Conservation (phyloP, 2,329 filamentous ascomycete species). For the Colletotrichum sp. region DNA sequence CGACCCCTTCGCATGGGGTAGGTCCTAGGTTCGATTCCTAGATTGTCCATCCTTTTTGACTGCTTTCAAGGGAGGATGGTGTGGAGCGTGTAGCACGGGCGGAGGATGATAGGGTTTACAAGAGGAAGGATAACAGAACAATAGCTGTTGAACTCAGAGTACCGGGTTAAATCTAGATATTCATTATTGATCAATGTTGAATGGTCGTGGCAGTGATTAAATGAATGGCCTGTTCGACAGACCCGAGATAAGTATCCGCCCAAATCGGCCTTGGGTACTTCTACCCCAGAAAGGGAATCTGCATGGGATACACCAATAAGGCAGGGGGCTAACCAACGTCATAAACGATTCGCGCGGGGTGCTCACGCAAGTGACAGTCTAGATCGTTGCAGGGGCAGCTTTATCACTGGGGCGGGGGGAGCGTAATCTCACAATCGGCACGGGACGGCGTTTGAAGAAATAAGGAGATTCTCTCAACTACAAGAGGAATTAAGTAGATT, state of each 20-base stretch:
- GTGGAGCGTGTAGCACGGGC: not conserved
- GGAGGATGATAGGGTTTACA: not conserved
- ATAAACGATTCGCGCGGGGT: not conserved
- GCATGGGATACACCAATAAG: not conserved
- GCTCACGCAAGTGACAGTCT: not conserved
- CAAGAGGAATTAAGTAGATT: conserved; percentile 55
- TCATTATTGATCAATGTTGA: not conserved
- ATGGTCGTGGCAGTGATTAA: not conserved
- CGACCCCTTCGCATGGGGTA: not conserved
- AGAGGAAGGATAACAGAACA: not conserved
- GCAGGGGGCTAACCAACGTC: not conserved
- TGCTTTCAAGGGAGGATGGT: too few relatives aligned
- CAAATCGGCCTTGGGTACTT: not conserved
- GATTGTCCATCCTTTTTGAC: not conserved
- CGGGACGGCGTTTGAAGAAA: conserved; percentile 5
- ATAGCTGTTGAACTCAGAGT: not conserved
- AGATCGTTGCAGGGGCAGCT: not conserved
- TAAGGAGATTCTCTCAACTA: conserved; percentile 30
- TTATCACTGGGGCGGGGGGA: not conserved
- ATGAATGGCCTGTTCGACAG: not conserved
- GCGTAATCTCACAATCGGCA: not conserved
- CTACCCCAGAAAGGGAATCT: not conserved
- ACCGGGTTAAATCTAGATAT: not conserved
- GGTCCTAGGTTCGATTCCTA: conserved; percentile 3
- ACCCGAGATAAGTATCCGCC: not conserved